phyloP scores from a whole-genome alignment of 176 grass and related monocot species.

The Oryza australiensis region DNA sequence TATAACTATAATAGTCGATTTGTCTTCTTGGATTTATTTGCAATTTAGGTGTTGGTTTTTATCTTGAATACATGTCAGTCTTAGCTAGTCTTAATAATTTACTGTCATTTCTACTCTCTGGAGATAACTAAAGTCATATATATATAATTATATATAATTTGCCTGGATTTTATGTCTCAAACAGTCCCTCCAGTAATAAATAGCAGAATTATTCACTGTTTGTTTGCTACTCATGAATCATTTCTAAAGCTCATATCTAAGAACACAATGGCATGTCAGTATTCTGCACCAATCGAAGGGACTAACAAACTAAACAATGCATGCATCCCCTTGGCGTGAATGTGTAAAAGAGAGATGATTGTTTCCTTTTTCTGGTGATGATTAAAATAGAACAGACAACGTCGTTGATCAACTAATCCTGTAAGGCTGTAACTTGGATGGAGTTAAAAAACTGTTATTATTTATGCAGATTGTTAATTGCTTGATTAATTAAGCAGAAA shows the following conservation, averaged over 20 bases:
- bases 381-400: conserved; percentile 23
- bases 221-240: neutral
- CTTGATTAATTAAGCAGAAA: conserved; percentile 28
- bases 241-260: neutral
- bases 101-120: no score
- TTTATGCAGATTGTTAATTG: neutral
- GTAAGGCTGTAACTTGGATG: conserved; percentile 38
- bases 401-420: conserved; percentile 41
- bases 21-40: no score
- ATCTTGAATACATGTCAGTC: no score
- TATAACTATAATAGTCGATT: no score
- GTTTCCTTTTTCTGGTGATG: neutral
- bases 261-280: neutral
- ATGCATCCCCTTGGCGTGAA: conserved; percentile 2
- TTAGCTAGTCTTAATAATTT: no score
- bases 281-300: neutral
- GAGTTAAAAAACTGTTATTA: neutral
- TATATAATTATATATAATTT: no score
- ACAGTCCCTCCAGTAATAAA: neutral
- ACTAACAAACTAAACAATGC: neutral
- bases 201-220: neutral
- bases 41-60: no score
- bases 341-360: neutral
- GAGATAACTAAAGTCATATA: no score
- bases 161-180: neutral